A percentile compares a stretch with the other conserved stretches of the same genome.
Evolutionary conservation across 2,329 filamentous ascomycete species (phyloP).

Genomic region (Cercospora citrullina): DNA sequence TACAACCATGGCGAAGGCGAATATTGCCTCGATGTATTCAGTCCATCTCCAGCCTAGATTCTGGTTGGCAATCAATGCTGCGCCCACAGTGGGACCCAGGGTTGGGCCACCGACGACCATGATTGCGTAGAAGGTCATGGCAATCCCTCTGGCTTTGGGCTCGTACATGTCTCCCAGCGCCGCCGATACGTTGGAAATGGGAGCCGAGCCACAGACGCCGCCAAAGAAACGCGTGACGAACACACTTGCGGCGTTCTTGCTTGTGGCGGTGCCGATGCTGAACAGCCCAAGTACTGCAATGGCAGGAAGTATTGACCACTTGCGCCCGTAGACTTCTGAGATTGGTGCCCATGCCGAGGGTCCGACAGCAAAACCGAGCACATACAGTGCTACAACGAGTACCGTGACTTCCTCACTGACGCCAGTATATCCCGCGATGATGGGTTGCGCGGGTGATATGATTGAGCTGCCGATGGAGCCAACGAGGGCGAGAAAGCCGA

Average conservation of each 20-base stretch:
- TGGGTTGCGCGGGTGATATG: conserved; percentile 49
- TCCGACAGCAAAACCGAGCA: conserved; percentile 48
- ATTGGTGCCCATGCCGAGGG: conserved; percentile 35
- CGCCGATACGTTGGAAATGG: conserved; percentile 47
- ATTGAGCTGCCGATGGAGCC: conserved; percentile 49
- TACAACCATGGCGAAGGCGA: conserved; percentile 36
- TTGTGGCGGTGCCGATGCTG: conserved; percentile 49
- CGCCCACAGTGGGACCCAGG: conserved; percentile 46
- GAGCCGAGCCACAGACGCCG: conserved; percentile 48
- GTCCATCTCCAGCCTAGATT: conserved; percentile 37
- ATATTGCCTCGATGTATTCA: conserved; percentile 43
- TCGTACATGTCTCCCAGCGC: conserved; percentile 49
- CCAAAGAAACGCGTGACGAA: conserved; percentile 49
- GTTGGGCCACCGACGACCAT: conserved; percentile 45
- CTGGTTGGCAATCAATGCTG: conserved; percentile 43
- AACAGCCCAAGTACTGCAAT: conserved; percentile 48
- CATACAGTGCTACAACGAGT: conserved; percentile 50
- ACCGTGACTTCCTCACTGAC: conserved; percentile 50
- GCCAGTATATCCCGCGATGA: conserved; percentile 46
- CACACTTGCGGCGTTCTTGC: conserved; percentile 40
- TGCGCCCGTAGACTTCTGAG: conserved; percentile 45
- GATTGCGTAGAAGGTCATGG: conserved; percentile 44
- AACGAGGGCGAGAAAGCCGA: conserved; percentile 50
- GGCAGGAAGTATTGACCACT: conserved; percentile 47
- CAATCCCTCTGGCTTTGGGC: conserved; percentile 42